Evolutionary conservation across 768 basidiomycete genomes (phyloP).

Genomic region (Trametes gibbosa): DNA sequence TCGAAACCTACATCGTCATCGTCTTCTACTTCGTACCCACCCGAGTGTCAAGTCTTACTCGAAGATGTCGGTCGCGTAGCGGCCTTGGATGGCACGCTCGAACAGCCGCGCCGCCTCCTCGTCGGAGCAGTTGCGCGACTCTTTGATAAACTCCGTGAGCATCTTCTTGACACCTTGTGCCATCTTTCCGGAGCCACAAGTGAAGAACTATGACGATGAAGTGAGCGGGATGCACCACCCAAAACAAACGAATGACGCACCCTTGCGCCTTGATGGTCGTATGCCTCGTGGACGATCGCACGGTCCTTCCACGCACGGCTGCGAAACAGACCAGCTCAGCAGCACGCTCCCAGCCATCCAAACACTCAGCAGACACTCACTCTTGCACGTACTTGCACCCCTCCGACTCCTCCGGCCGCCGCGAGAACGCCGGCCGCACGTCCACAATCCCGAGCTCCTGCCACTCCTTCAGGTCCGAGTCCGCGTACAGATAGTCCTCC

Average conservation of each 20-base stretch:
- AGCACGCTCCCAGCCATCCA: not conserved
- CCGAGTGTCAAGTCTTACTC: constrained; percentile 25
- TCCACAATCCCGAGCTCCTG: constrained; percentile 40
- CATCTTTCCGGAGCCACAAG: constrained; percentile 41
- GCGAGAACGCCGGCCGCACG: constrained; percentile 42
- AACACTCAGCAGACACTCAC: constrained; percentile 17
- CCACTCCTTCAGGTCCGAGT: constrained; percentile 44
- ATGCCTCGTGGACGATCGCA: constrained; percentile 34
- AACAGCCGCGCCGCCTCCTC: constrained; percentile 33
- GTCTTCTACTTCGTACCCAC: not conserved
- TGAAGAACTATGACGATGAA: constrained; percentile 35
- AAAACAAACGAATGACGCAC: constrained; percentile 22
- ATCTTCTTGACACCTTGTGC: constrained; percentile 39
- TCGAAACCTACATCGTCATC: no score
- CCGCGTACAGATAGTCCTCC: constrained; percentile 42
- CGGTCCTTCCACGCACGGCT: constrained; percentile 45
- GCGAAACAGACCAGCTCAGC: not conserved
- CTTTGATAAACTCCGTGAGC: constrained; percentile 38
- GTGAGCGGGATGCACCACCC: not conserved
- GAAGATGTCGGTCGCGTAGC: constrained; percentile 47
- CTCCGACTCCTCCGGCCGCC: constrained; percentile 18
- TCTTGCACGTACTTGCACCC: constrained; percentile 33
- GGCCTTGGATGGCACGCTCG: constrained; percentile 34
- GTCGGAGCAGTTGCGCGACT: constrained; percentile 19
- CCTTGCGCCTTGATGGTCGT: constrained; percentile 32